Base-by-base conservation (phyloP, 306 rosid species). In the Acacia confusa region DNA sequence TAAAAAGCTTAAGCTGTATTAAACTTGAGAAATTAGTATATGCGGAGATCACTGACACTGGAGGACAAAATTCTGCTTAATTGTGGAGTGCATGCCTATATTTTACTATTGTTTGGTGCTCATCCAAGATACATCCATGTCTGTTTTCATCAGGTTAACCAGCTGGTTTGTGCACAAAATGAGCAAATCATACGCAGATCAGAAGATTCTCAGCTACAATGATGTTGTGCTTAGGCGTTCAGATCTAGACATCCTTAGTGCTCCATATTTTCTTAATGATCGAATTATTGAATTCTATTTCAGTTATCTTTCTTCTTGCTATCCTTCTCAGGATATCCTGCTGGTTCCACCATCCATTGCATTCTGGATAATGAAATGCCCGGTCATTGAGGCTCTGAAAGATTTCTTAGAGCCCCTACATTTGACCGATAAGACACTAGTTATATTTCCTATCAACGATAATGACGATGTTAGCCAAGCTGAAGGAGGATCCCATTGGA, bases 401-500 rank as follows among this genome's bases (percentile, higher is more conserved):
- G 97, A 89, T 81, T 92, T 93, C 88, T 30, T 95, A 48, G 91
- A 88, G n/a, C 97, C 97, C 57, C 97, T 93, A 58, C 84, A 86
- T 80, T 85, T 95, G 34, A 76, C 81, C 41, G 84, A 85, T 38
- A 92, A 86, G 88, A 77, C 72, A 22, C 85, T 95, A 71, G 89
- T 91, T 16, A 65, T 95, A 65, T 95, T 93, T 77, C 97, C 98
- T 4, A 50, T 93, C 85, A 95, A 95, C 4, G 91, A 95, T 85
- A 92, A 93, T 1, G 90, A 89, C 0, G 96, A 95, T 8, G 89
- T 95, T 82, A 69, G 77, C 45, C 32, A 13, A 47, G 91, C 94
- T 5, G 99, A 88, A 85, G 98, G 97, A 48, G 99, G 99, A 48
- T 86, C 86, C 41, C 99, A 95, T 76, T 95, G 99, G 99, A 95